These are phyloP conservation scores for Saccharomyces hybrid DNA, from an alignment of 1,139 yeast genomes.

Conservation along the genomic window DNA sequence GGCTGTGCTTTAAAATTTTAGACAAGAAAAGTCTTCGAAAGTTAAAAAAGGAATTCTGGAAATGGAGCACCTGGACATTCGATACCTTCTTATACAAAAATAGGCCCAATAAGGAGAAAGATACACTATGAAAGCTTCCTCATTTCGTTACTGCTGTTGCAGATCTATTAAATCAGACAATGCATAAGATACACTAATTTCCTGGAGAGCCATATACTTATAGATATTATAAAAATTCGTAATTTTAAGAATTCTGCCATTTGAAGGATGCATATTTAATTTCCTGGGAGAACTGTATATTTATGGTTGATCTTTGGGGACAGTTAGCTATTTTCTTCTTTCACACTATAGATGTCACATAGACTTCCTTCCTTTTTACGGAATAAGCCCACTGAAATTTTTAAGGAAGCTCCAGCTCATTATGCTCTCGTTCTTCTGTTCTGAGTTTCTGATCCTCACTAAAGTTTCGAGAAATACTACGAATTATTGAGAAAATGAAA, in stretches of 20 bases:
- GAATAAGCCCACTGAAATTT: too few species aligned
- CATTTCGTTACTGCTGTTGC: background rate
- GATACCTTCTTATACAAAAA: background rate
- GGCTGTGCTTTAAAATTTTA: slow-evolving; percentile 1
- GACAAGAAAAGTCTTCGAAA: slow-evolving; percentile 1
- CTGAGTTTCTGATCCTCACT: too few species aligned
- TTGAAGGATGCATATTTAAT: background rate
- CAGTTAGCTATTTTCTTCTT: too few species aligned
- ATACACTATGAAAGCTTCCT: background rate
- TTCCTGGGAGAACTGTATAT: too few species aligned
- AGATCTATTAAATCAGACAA: background rate
- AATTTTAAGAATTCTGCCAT: too few species aligned
- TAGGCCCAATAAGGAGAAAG: background rate
- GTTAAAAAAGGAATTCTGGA: slow-evolving; percentile 1
- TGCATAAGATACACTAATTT: background rate
- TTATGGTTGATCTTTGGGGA: too few species aligned
- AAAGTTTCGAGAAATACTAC: too few species aligned
- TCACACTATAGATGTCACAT: too few species aligned
- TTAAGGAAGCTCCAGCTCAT: too few species aligned
- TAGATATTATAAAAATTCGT: background rate
- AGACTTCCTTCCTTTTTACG: too few species aligned
- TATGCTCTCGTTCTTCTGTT: too few species aligned
- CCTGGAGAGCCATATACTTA: background rate
- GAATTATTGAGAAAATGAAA: too few species aligned
- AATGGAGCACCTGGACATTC: slow-evolving; percentile 3